Conservation (phyloP, 805 yeast genomes). For the Scheffersomyces spartinae region DNA sequence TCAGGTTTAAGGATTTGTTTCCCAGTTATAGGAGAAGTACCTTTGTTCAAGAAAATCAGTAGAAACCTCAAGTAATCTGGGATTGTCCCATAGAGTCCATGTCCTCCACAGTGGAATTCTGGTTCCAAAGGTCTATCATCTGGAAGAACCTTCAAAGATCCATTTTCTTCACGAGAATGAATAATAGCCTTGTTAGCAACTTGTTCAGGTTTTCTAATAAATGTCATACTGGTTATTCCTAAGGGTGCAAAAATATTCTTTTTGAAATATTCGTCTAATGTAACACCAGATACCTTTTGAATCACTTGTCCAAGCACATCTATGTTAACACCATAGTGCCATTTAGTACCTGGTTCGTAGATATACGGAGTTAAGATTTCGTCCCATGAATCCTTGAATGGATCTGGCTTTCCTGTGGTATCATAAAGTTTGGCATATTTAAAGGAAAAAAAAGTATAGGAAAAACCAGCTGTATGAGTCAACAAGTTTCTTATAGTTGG, state of each 20-base stretch:
- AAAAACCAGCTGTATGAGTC: conserved; percentile 28
- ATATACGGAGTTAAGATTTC: conserved; percentile 13
- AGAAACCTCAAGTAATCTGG: conserved; percentile 28
- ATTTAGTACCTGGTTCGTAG: conserved; percentile 25
- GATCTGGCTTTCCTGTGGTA: conserved; percentile 3
- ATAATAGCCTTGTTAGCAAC: conserved; percentile 9
- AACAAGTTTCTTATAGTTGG: conserved; percentile 23
- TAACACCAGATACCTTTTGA: conserved; percentile 14
- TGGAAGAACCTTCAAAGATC: background rate
- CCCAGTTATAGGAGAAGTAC: conserved; percentile 26
- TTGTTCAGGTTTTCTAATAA: conserved; percentile 9
- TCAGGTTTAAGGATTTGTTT: conserved; percentile 14
- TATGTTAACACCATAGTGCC: conserved; percentile 21
- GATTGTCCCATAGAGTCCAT: conserved; percentile 29
- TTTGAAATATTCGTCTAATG: conserved; percentile 14
- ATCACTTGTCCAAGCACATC: conserved; percentile 27
- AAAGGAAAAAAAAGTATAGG: conserved; percentile 9
- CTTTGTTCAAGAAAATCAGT: conserved; percentile 28
- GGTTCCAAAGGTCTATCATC: conserved; percentile 9
- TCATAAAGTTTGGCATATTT: conserved; percentile 4
- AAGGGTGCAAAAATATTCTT: conserved; percentile 17
- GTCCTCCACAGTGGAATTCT: conserved; percentile 27
- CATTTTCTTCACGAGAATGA: conserved; percentile 4
- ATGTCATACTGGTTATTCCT: conserved; percentile 13
- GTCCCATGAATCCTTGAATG: conserved; percentile 3